Evolutionary conservation across 2,329 filamentous ascomycete genomes (phyloP).

Genomic region (Pseudocercospora macadamiae): DNA sequence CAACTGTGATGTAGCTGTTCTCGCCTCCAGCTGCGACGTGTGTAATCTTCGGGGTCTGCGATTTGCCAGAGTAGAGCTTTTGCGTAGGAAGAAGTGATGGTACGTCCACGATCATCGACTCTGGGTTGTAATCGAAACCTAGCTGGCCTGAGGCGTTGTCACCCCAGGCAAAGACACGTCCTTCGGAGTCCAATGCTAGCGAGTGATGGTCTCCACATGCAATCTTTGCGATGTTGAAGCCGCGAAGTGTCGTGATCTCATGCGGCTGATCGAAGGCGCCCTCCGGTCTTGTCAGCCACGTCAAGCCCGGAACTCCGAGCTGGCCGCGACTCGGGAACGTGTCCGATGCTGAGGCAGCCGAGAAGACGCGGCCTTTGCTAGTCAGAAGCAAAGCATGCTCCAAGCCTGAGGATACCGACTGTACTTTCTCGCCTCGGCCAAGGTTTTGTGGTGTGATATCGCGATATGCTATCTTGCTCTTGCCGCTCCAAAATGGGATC

Average conservation of each 20-base stretch:
- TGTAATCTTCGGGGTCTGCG: slow-evolving; percentile 68
- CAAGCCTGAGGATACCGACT: slow-evolving; percentile 73
- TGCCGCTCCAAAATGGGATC: slow-evolving; percentile 72
- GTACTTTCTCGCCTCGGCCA: slow-evolving; percentile 71
- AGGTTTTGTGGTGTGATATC: slow-evolving; percentile 67
- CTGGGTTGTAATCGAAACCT: slow-evolving; percentile 71
- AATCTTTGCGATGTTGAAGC: slow-evolving; percentile 71
- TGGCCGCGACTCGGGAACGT: slow-evolving; percentile 82
- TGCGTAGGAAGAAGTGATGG: slow-evolving; percentile 72
- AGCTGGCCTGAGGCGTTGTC: slow-evolving; percentile 92
- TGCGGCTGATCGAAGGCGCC: slow-evolving; percentile 82
- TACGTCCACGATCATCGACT: slow-evolving; percentile 65
- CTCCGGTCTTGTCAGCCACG: slow-evolving; percentile 74
- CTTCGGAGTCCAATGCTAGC: slow-evolving; percentile 72
- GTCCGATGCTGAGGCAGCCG: slow-evolving; percentile 77
- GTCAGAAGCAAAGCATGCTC: slow-evolving; percentile 89
- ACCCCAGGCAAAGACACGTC: slow-evolving; percentile 82
- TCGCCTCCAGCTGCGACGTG: slow-evolving; percentile 80
- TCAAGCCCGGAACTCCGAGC: slow-evolving; percentile 81
- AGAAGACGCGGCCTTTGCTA: slow-evolving; percentile 81
- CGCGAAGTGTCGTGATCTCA: slow-evolving; percentile 72
- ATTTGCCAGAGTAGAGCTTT: slow-evolving; percentile 71
- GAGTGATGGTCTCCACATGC: slow-evolving; percentile 88
- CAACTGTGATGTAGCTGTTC: slow-evolving; percentile 86
- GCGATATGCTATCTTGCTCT: slow-evolving; percentile 69